Conservation (phyloP, 2,329 filamentous ascomycete genomes). For the Phyllachora maydis region DNA sequence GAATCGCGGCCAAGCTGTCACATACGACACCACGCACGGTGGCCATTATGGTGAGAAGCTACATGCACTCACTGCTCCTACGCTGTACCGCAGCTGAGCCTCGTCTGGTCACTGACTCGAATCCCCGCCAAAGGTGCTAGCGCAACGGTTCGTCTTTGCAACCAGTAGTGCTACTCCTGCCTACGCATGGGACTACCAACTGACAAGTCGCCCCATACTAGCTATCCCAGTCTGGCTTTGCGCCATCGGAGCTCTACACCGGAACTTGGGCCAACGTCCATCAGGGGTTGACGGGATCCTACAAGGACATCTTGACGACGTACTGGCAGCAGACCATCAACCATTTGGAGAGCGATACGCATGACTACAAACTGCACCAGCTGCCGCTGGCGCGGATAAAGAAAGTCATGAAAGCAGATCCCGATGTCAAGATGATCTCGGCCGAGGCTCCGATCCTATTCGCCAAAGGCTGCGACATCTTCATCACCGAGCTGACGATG, state of each 20-base stretch:
- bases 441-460: conserved; percentile 95
- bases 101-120: conserved; percentile 6
- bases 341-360: conserved; percentile 81
- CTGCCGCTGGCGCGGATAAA: conserved; percentile 95
- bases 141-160: conserved; percentile 26
- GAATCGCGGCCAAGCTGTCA: conserved; percentile 35
- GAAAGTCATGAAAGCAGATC: conserved; percentile 99
- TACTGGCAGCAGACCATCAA: conserved; percentile 99
- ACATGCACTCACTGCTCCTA: background rate
- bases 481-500: conserved; percentile 98
- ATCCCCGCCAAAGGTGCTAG: conserved; percentile 32
- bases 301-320: conserved; percentile 92
- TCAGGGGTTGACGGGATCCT: conserved; percentile 78
- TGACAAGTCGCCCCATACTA: conserved; percentile 22
- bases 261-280: conserved; percentile 95
- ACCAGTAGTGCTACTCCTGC: conserved; percentile 3
- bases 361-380: conserved; percentile 98
- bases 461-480: conserved; percentile 96
- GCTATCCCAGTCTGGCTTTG: conserved; percentile 74
- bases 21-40: conserved; percentile 54
- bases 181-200: too few relatives aligned
- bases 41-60: conserved; percentile 52
- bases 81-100: conserved; percentile 2
- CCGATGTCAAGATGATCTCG: conserved; percentile 99
- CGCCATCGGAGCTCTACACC: conserved; percentile 83